phyloP scores from a whole-genome alignment of 2,329 filamentous ascomycete species.

The Beauveria asiatica region DNA sequence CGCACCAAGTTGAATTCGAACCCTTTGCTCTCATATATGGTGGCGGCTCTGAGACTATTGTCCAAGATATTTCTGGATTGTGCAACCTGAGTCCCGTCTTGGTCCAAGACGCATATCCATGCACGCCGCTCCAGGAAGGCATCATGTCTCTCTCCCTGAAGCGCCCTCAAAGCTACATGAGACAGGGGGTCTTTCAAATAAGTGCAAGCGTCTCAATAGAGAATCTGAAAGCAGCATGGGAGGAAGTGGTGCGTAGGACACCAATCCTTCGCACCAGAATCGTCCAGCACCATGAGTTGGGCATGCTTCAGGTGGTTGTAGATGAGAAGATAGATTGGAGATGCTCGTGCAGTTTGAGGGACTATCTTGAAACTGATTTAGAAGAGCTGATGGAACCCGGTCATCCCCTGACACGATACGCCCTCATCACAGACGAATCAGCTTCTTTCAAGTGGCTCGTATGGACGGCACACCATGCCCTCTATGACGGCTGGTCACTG shows the following conservation, averaged over 20 bases:
- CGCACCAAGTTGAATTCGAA: not conserved
- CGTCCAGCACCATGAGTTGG: not conserved
- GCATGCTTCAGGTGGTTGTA: not conserved
- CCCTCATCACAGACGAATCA: not conserved
- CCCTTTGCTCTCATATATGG: not conserved
- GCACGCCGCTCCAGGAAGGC: not conserved
- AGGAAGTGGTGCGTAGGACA: not conserved
- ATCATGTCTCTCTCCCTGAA: not conserved
- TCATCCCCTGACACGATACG: not conserved
- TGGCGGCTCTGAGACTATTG: no score
- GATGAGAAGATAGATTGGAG: not conserved
- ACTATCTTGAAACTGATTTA: not conserved
- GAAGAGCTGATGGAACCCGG: not conserved
- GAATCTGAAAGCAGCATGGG: not conserved
- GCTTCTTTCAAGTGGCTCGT: conserved; percentile 16
- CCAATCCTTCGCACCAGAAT: not conserved
- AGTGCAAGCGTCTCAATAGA: no score
- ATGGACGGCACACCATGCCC: conserved; percentile 23
- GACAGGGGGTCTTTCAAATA: not conserved
- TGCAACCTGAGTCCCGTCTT: not conserved
- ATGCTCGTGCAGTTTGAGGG: no score
- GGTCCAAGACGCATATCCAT: not conserved
- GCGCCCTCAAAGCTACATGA: not conserved
- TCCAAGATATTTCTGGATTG: no score
- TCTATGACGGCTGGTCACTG: conserved; percentile 23